These are phyloP conservation scores for Phaffomyces opuntiae DNA, from an alignment of 805 yeast genomes.

Conservation along the genomic window DNA sequence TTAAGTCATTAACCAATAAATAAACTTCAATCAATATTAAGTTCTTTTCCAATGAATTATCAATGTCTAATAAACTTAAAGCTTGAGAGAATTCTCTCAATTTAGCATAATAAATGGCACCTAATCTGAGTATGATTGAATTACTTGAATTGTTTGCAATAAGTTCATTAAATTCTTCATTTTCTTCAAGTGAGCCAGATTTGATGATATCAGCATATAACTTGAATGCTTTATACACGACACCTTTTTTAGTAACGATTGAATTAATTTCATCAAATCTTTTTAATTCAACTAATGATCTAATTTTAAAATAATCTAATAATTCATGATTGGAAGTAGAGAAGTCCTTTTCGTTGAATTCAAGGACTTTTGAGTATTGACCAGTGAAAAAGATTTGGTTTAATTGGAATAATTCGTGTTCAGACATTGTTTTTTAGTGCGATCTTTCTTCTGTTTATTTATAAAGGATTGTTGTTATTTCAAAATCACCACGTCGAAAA, in stretches of 20 bases:
- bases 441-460: not conserved
- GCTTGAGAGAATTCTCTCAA: conserved; percentile 38
- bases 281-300: conserved; percentile 26
- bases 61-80: conserved; percentile 28
- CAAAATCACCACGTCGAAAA: not conserved
- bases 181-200: too few species aligned
- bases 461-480: too few species aligned
- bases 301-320: conserved; percentile 27
- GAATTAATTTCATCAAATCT: not conserved
- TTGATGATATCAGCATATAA: conserved; percentile 21
- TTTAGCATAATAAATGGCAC: conserved; percentile 34
- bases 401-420: conserved; percentile 33
- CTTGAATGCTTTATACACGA: conserved; percentile 19
- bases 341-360: conserved; percentile 31
- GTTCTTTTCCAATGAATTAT: conserved; percentile 36
- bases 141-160: conserved; percentile 15
- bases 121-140: conserved; percentile 26
- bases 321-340: conserved; percentile 26
- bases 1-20: conserved; percentile 28
- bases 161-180: conserved; percentile 13
- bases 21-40: conserved; percentile 34
- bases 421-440: not conserved
- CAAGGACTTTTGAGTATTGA: conserved; percentile 40
- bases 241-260: not conserved
- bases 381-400: conserved; percentile 58